Conservation (phyloP, 2,329 filamentous ascomycete genomes). For the Penicillium sp. region DNA sequence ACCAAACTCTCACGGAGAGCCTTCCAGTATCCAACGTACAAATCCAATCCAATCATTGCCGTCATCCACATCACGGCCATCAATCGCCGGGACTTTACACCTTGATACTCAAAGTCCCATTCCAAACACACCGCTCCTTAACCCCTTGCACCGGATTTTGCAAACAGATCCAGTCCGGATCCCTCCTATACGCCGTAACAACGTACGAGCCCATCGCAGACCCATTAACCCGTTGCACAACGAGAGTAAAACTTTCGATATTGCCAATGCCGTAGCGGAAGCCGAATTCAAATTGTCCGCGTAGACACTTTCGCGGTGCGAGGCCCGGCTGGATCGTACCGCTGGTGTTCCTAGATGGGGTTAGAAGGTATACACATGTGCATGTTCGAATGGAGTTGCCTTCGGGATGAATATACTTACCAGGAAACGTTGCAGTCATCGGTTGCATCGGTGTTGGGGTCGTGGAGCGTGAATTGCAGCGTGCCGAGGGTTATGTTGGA, state of each 20-base stretch:
- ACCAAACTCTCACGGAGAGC: not conserved
- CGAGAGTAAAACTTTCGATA: conserved; percentile 11
- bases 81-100: not conserved
- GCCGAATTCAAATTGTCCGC: conserved; percentile 10
- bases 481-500: not conserved
- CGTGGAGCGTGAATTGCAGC: conserved; percentile 1
- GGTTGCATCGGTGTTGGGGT: not conserved
- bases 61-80: no score
- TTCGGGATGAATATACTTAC: not conserved
- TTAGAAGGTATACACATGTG: no score
- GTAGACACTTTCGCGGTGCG: conserved; percentile 5
- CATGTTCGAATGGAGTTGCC: no score
- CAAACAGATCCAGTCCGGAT: conserved; percentile 8
- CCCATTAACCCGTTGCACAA: conserved; percentile 2
- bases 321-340: conserved; percentile 8
- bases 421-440: conserved; percentile 6
- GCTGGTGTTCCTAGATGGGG: conserved; percentile 4
- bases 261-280: conserved; percentile 15
- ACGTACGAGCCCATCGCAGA: conserved; percentile 2
- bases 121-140: conserved; percentile 6
- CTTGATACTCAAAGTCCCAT: conserved; percentile 3
- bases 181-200: conserved; percentile 1
- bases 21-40: not conserved
- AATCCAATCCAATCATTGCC: no score
- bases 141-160: not conserved